These are phyloP conservation scores for Penicillium macrosclerotiorum DNA, from an alignment of 495 filamentous ascomycete genomes.

Conservation along the genomic window DNA sequence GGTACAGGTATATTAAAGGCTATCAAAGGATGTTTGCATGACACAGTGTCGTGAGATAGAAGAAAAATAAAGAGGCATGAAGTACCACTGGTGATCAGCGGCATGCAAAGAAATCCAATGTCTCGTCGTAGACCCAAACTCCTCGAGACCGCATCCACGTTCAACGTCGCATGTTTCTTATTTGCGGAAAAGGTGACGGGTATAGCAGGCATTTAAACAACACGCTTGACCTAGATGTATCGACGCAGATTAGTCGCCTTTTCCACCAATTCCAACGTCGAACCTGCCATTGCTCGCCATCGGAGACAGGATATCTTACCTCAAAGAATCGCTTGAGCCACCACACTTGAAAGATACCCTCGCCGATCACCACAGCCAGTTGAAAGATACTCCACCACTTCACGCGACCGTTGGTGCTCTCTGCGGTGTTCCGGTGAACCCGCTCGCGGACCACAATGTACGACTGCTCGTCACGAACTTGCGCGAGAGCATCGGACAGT, in stretches of 20 bases:
- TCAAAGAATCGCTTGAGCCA: constrained; percentile 99
- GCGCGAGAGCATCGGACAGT: constrained; percentile 79
- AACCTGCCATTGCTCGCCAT: not conserved
- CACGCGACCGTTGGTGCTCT: constrained; percentile 94
- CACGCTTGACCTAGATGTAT: constrained; percentile 39
- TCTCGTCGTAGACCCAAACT: constrained; percentile 1
- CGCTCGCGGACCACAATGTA: constrained; percentile 96
- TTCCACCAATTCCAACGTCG: not conserved
- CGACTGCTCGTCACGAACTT: constrained; percentile 95
- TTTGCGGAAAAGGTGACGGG: constrained; percentile 7
- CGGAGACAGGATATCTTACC: constrained; percentile 50
- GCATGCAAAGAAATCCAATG: not conserved
- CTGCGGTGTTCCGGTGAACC: constrained; percentile 95
- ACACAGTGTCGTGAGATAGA: constrained; percentile 22
- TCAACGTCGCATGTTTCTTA: constrained; percentile 11
- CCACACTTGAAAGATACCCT: constrained; percentile 98
- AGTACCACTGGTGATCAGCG: not conserved
- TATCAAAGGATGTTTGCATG: constrained; percentile 23
- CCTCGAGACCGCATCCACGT: constrained; percentile 3
- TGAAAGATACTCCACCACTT: constrained; percentile 99
- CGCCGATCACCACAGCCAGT: constrained; percentile 80
- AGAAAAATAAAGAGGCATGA: constrained; percentile 9
- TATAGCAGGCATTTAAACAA: constrained; percentile 30
- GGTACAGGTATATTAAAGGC: constrained; percentile 26
- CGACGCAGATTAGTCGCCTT: constrained; percentile 4